These are phyloP conservation scores for Cadophora sp. DNA, from an alignment of 2,329 filamentous ascomycete species.

Conservation along the genomic window DNA sequence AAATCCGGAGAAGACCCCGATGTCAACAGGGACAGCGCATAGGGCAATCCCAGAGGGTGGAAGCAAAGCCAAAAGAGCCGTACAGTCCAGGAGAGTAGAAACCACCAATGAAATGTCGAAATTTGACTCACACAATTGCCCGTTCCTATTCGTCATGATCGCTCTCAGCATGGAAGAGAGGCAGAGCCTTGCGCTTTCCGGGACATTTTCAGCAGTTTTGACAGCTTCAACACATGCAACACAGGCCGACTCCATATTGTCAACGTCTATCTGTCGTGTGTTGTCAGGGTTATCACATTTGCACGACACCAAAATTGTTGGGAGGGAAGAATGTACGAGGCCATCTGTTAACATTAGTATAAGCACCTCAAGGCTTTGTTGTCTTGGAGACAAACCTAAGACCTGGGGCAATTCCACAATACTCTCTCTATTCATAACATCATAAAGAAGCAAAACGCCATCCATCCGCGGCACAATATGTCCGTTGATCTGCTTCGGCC, in stretches of 20 bases:
- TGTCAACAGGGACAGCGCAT: neutral
- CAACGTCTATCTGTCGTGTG: constrained; percentile 73
- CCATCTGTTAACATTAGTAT: constrained; percentile 61
- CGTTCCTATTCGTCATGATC: constrained; percentile 70
- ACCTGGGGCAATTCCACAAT: constrained; percentile 77
- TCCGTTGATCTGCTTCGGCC: constrained; percentile 73
- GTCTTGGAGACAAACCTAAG: constrained; percentile 68
- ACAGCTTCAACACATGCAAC: constrained; percentile 75
- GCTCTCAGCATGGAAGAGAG: constrained; percentile 77
- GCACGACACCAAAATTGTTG: constrained; percentile 82
- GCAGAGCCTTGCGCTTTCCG: constrained; percentile 77
- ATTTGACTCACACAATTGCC: constrained; percentile 56
- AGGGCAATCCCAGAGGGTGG: neutral
- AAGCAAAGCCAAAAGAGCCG: neutral
- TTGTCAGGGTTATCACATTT: constrained; percentile 84
- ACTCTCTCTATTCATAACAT: constrained; percentile 80
- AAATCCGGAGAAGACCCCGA: constrained; percentile 4
- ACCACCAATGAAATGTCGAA: neutral
- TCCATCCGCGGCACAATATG: constrained; percentile 78
- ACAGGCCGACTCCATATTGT: constrained; percentile 70
- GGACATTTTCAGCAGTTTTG: constrained; percentile 72
- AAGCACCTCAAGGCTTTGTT: neutral
- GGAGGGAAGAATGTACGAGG: constrained; percentile 73
- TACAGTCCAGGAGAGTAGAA: neutral
- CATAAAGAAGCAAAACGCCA: constrained; percentile 85